phyloP scores from a whole-genome alignment of 345 rosid species.

The Pistacia atlantica region DNA sequence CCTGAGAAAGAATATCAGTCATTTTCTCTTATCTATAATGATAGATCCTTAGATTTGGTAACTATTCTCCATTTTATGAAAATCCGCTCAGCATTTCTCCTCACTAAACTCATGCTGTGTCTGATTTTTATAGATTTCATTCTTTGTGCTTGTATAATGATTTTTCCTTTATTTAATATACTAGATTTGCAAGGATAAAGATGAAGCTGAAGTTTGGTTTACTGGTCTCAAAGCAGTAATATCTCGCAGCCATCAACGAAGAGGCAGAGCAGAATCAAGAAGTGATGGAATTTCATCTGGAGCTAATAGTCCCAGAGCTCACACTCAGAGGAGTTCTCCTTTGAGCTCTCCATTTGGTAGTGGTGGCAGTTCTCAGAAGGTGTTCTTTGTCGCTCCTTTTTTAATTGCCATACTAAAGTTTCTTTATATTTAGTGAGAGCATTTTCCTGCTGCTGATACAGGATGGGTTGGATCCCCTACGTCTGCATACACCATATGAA shows the following conservation, averaged over 20 bases:
- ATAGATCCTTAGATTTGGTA: conserved; percentile 78
- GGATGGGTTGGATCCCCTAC: conserved; percentile 58
- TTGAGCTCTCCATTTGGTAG: conserved; percentile 71
- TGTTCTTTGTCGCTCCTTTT: conserved; percentile 23
- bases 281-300: conserved; percentile 75
- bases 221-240: conserved; percentile 73
- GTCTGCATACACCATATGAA: conserved; percentile 57
- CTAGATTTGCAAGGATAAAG: conserved; percentile 85
- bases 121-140: neutral
- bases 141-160: neutral
- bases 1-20: conserved; percentile 92
- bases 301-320: conserved; percentile 73
- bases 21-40: conserved; percentile 74
- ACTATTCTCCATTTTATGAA: conserved; percentile 16
- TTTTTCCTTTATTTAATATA: neutral
- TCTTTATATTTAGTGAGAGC: conserved; percentile 20
- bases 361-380: conserved; percentile 72
- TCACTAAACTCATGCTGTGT: neutral
- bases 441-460: conserved; percentile 31
- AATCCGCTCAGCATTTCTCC: conserved; percentile 1
- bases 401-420: conserved; percentile 14
- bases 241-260: conserved; percentile 54
- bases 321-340: conserved; percentile 69
- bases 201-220: conserved; percentile 88
- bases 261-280: conserved; percentile 61